Evolutionary conservation across 345 rosid species (phyloP), one percentile per base, ranked within the genome.

Genomic region (Kandelia obovata): DNA sequence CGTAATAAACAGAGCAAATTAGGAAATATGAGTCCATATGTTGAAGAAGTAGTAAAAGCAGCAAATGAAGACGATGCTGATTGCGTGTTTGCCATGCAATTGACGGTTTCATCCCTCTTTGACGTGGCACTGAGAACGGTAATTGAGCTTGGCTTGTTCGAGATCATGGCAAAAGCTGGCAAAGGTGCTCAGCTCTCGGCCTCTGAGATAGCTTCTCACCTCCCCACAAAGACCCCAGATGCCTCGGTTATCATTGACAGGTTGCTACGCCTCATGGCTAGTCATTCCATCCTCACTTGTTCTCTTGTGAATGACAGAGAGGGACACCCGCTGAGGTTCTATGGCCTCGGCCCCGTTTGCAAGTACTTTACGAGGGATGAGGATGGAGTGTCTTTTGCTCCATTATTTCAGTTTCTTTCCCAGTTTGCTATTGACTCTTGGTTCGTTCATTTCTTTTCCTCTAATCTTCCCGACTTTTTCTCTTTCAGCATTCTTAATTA

Each of bases 91-190:
- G 49, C 49, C 49, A 43, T 43, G 19, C 49, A 43, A 43, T 43
- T 43, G 17, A 43, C 19, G 1, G 17, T 43, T 43, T 43, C 49
- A 11, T 43, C 17, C 5, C 0, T 13, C 17, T 43, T 43, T 3
- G 13, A 43, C 49, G 49, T 13, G 17, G 0, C 49, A 17, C 3
- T 43, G 19, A 13, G 49, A 43, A 15, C 49, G 5, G 30, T 27
- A 5, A 10, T 56, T 56, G 59, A 64, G 53, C 67, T 68, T 21
- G 25, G 25, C 37, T 43, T 61, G 11, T 34, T 69, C 21, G 59
- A 52, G 16, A 69, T 69, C 35, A 69, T 69, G 10, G 66, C 47
- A 2, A n/a, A 32, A 49, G 65, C 73, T 11, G 59, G 59, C 31
- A 25, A 25, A 9, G 66, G 58, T 30, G 65, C 72, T 16, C 21